Percentiles rank a stretch among this genome's conserved stretches.
These are phyloP conservation scores for Cornus suecica DNA, from an alignment of 148 eudicot species.

Conservation along the genomic window DNA sequence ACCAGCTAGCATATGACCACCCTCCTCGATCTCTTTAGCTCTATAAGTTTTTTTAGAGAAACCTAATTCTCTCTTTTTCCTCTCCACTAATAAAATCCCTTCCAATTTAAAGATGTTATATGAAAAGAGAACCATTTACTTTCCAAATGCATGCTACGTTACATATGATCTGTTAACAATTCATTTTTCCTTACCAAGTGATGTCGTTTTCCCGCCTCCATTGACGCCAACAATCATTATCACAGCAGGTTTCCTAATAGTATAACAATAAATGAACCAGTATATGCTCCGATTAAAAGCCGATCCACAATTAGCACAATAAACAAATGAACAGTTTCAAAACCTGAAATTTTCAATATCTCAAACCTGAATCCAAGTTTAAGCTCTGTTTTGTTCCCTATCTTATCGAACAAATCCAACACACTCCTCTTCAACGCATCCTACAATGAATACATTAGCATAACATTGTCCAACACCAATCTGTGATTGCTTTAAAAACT, in stretches of 20 bases:
- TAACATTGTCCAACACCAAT: not conserved
- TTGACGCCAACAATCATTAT: constrained; percentile 96
- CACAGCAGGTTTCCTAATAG: constrained; percentile 89
- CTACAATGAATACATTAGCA: constrained; percentile 33
- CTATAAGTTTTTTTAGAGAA: no score
- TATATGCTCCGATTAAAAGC: not conserved
- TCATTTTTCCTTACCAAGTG: constrained; percentile 71
- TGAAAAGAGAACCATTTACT: no score
- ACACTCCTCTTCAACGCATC: constrained; percentile 80
- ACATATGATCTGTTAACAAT: not conserved
- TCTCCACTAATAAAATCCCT: no score
- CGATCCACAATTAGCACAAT: constrained; percentile 5
- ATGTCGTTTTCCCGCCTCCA: constrained; percentile 98
- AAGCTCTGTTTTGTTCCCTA: constrained; percentile 78
- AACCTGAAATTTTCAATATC: not conserved
- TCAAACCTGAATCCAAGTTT: constrained; percentile 85
- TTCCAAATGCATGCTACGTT: not conserved
- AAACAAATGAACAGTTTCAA: constrained; percentile 11
- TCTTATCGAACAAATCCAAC: constrained; percentile 66
- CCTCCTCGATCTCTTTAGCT: no score
- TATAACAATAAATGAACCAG: constrained; percentile 7
- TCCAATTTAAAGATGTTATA: no score
- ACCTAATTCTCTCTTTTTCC: no score
- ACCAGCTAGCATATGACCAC: no score
- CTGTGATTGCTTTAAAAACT: not conserved